phyloP scores from a whole-genome alignment of 345 rosid species.

The Rubroshorea leprosula region DNA sequence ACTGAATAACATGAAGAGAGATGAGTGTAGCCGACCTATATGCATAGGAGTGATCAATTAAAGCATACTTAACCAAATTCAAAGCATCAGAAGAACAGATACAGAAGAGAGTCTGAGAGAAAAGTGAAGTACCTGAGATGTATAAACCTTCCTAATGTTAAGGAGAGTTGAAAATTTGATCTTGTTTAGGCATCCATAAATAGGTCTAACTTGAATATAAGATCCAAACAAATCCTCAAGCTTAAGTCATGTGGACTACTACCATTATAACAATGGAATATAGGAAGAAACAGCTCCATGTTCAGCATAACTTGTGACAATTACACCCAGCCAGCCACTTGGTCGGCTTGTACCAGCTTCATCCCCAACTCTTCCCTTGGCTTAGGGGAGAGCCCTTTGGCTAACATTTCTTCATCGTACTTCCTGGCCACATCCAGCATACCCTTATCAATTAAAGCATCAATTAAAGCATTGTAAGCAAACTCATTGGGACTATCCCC shows the following conservation, averaged over 20 bases:
- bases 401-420: constrained; percentile 80
- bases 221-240: no score
- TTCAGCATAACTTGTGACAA: not conserved
- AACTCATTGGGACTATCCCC: constrained; percentile 68
- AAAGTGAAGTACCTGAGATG: not conserved
- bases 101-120: not conserved
- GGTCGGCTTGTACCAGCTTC: constrained; percentile 24
- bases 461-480: constrained; percentile 84
- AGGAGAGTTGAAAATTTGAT: not conserved
- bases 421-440: constrained; percentile 73
- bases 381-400: constrained; percentile 74
- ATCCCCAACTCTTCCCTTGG: constrained; percentile 56
- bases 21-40: not conserved
- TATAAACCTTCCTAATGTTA: not conserved
- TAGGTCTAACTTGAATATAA: no score
- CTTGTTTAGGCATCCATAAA: no score
- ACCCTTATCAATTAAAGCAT: constrained; percentile 77
- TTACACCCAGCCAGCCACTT: not conserved
- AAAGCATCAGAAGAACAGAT: not conserved
- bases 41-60: not conserved
- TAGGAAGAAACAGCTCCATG: not conserved
- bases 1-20: not conserved
- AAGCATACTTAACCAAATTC: not conserved
- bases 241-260: no score
- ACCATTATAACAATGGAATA: not conserved